Conservation (phyloP, 352 stramenopile genomes). For the Phytophthora idaei region DNA sequence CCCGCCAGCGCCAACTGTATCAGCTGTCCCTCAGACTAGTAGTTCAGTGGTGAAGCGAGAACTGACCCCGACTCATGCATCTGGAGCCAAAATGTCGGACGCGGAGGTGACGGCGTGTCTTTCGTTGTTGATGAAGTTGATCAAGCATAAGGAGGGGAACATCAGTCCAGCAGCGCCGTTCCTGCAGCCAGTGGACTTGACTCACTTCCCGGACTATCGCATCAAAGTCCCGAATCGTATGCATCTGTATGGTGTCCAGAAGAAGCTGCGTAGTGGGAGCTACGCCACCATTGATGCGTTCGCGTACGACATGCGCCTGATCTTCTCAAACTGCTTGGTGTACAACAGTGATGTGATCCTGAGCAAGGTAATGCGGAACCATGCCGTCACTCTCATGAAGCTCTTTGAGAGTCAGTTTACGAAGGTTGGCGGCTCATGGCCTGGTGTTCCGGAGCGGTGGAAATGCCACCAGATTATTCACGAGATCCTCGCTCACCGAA, state of each 20-base stretch:
- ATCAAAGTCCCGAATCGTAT: conserved; percentile 86
- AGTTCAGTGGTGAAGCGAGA: conserved; percentile 36
- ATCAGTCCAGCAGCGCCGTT: conserved; percentile 77
- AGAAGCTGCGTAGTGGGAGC: conserved; percentile 78
- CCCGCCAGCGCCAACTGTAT: conserved; percentile 3
- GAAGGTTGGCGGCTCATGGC: conserved; percentile 73
- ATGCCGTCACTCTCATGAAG: conserved; percentile 86
- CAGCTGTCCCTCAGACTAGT: conserved; percentile 19
- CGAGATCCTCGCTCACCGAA: conserved; percentile 75
- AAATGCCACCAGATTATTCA: conserved; percentile 87
- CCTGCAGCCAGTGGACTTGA: conserved; percentile 81
- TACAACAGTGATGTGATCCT: conserved; percentile 89
- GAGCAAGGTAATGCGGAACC: conserved; percentile 83
- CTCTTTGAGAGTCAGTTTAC: conserved; percentile 77
- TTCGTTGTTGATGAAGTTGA: conserved; percentile 76
- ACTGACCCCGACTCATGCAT: background rate
- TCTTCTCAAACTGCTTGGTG: conserved; percentile 90
- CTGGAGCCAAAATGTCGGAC: conserved; percentile 62
- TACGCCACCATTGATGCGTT: conserved; percentile 74
- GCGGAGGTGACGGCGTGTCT: conserved; percentile 59
- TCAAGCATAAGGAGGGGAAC: conserved; percentile 86
- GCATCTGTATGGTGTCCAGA: conserved; percentile 86
- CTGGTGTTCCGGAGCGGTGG: conserved; percentile 73
- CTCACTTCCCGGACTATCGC: conserved; percentile 85
- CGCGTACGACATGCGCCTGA: conserved; percentile 76